Base-by-base conservation (phyloP, 148 eudicot genomes). In the Mesembryanthemum crystallinum region DNA sequence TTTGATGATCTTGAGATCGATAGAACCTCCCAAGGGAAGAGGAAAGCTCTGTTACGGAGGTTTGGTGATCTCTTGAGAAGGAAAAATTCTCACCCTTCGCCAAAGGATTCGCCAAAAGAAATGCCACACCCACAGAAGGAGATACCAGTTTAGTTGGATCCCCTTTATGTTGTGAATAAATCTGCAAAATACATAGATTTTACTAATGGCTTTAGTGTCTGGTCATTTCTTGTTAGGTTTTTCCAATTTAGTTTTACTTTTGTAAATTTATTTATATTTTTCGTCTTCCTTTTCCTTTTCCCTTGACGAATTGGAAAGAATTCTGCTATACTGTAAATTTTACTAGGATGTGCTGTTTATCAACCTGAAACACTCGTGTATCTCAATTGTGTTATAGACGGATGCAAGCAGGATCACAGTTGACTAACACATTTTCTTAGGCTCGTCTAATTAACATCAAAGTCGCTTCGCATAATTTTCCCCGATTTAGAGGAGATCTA, bases 41-140 rank as follows among this genome's bases (percentile, higher is more conserved):
- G 76, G 62, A 83, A 81, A 66, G 85, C 88, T 0, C 62, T 92
- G 82, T 65, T 92, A 45, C 78, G 85, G 59, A 85, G 82, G 73
- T 88, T 90, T 58, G 87, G 97, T 20, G 92, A 86, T 57, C 84
- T 92, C 15, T 47, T 89, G 66, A 81, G 61, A 66, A 88, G 85
- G 73, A 90, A 43, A 78, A 84, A 66, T 67, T 58, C 82, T 10
- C 74, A 69, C 73, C 57, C 63, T 0, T 54, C 3, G 4, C 78
- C 65, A 12, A 49, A 67, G 24, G 65, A 55, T 3, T 24, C 65
- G 17, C 77, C 82, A 20, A 80, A 79, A 57, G 78, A 70, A 12
- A 23, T 64, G 24, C 75, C 65, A 39, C 54, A 67, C 54, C 71
- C 7, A 3, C 54, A 80, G 57, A 80, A 80, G 72, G 86, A 83